Conservation (phyloP, 2,329 filamentous ascomycete species). For the Kalmusia sp. region DNA sequence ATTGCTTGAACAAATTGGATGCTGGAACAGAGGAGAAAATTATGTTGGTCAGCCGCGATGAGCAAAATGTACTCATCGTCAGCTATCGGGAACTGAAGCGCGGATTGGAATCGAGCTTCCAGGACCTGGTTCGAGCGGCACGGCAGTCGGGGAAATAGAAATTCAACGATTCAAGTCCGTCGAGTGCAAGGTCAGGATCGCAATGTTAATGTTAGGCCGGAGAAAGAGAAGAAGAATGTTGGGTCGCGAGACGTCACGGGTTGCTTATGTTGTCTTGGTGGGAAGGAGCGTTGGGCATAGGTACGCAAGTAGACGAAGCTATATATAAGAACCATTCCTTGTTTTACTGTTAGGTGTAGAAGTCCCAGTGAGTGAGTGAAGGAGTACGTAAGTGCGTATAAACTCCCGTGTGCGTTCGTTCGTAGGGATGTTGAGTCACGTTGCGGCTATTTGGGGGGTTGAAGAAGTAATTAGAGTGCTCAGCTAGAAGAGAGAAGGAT, state of each 20-base stretch:
- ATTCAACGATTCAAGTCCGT: constrained; percentile 9
- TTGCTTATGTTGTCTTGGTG: constrained; percentile 6
- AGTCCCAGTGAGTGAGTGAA: too few relatives aligned
- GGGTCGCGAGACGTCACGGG: neutral
- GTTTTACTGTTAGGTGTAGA: too few relatives aligned
- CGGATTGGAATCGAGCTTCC: constrained; percentile 66
- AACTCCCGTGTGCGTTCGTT: too few relatives aligned
- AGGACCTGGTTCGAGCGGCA: constrained; percentile 56
- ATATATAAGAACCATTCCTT: constrained; percentile 5
- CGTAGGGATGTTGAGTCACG: too few relatives aligned
- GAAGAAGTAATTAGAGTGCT: too few relatives aligned
- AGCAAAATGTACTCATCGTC: constrained; percentile 86
- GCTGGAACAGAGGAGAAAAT: constrained; percentile 87
- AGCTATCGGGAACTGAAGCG: constrained; percentile 88
- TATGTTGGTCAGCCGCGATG: constrained; percentile 84
- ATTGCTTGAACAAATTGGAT: constrained; percentile 90
- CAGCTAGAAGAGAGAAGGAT: too few relatives aligned
- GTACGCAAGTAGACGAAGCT: neutral
- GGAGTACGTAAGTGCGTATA: too few relatives aligned
- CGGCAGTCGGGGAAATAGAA: constrained; percentile 37
- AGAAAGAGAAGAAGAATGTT: neutral
- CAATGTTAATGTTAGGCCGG: neutral
- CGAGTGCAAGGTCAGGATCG: neutral
- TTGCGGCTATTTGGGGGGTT: too few relatives aligned
- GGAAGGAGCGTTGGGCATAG: neutral